These are phyloP conservation scores for Mycotypha africana DNA, from an alignment of 371 early-diverging fungal species.

Conservation along the genomic window DNA sequence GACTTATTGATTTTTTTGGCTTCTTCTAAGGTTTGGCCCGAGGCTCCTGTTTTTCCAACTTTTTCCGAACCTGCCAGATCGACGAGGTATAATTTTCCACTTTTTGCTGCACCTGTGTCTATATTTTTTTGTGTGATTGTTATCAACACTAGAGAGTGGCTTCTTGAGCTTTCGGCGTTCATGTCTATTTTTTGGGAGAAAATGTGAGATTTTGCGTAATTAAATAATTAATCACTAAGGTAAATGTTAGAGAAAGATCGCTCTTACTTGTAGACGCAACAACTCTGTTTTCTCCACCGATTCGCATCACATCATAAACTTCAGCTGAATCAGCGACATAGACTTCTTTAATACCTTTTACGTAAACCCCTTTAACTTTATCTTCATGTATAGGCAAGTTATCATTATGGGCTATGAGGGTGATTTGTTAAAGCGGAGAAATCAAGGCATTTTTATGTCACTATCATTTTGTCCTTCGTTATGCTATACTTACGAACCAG, in stretches of 20 bases:
- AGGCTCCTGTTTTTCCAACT: constrained; percentile 95
- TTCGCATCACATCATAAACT: constrained; percentile 91
- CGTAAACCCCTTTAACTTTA: constrained; percentile 89
- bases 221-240: background rate
- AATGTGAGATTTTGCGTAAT: too few relatives aligned
- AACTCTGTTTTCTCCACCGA: constrained; percentile 84
- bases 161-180: constrained; percentile 96
- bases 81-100: constrained; percentile 91
- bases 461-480: background rate
- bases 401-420: constrained; percentile 63
- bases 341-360: constrained; percentile 94
- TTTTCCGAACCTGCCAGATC: constrained; percentile 99
- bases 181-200: too few relatives aligned
- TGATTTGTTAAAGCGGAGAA: background rate
- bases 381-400: constrained; percentile 96
- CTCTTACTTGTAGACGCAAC: constrained; percentile 85
- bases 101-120: constrained; percentile 81
- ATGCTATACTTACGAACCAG: constrained; percentile 66
- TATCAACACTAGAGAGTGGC: constrained; percentile 96
- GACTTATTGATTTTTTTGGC: constrained; percentile 99
- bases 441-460: too few relatives aligned
- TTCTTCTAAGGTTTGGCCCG: constrained; percentile 98
- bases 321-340: constrained; percentile 90
- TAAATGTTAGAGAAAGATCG: background rate
- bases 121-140: constrained; percentile 92